phyloP scores from a whole-genome alignment of 2,329 filamentous ascomycete genomes.

The Colletotrichum spinosum region DNA sequence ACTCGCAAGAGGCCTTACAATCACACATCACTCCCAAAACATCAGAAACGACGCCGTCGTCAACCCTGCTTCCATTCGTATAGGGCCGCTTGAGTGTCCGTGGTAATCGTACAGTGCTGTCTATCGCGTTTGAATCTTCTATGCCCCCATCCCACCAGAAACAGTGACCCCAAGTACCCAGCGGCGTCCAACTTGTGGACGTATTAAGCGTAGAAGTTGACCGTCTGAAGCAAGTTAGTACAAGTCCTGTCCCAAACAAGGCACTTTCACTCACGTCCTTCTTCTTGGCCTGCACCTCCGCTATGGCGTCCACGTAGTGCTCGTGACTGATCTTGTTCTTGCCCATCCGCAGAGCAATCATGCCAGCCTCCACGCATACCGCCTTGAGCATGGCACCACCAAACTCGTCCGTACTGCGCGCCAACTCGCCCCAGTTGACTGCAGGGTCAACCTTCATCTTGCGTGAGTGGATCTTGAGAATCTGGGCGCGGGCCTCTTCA shows the following conservation, averaged over 20 bases:
- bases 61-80: constrained; percentile 36
- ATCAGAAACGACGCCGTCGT: constrained; percentile 4
- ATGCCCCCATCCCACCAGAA: constrained; percentile 36
- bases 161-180: constrained; percentile 30
- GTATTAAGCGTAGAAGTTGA: constrained; percentile 66
- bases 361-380: constrained; percentile 97
- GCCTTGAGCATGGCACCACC: constrained; percentile 98
- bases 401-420: constrained; percentile 97
- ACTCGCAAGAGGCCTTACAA: constrained; percentile 33
- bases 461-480: constrained; percentile 94
- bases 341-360: constrained; percentile 95
- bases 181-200: constrained; percentile 23
- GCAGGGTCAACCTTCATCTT: constrained; percentile 97
- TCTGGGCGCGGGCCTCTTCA: constrained; percentile 96
- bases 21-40: not conserved
- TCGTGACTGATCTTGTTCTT: constrained; percentile 98
- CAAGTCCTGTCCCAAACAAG: not conserved
- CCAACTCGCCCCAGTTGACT: constrained; percentile 96
- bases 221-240: constrained; percentile 57
- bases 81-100: constrained; percentile 34
- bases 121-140: constrained; percentile 37
- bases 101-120: constrained; percentile 38
- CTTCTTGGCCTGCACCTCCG: constrained; percentile 96
- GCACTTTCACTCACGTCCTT: constrained; percentile 74
- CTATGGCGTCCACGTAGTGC: constrained; percentile 98